phyloP scores from a whole-genome alignment of 805 yeast species.

The Kurtzmaniella cleridarum region DNA sequence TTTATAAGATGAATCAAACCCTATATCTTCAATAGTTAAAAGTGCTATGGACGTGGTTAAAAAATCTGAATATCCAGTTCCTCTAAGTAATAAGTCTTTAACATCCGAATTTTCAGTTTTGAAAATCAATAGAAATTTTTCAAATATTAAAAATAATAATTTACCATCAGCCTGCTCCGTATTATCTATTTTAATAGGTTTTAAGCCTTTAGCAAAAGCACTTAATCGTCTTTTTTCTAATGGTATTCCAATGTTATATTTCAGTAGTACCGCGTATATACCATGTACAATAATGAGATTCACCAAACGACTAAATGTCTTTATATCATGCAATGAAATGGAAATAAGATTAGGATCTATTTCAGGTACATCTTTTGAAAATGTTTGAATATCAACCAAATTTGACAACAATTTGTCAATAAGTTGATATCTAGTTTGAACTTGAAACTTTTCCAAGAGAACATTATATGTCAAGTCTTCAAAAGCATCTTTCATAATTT shows the following conservation, averaged over 20 bases:
- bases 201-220: conserved; percentile 32
- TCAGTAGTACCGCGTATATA: conserved; percentile 56
- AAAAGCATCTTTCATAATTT: conserved; percentile 16
- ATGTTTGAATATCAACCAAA: conserved; percentile 34
- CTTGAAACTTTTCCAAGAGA: conserved; percentile 8
- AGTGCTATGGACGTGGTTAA: conserved; percentile 45
- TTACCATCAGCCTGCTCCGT: conserved; percentile 9
- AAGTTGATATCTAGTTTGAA: conserved; percentile 11
- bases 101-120: conserved; percentile 40
- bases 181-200: conserved; percentile 17
- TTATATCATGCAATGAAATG: conserved; percentile 83
- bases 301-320: conserved; percentile 58
- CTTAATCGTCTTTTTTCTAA: conserved; percentile 53
- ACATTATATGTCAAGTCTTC: conserved; percentile 16
- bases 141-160: conserved; percentile 24
- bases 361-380: conserved; percentile 18
- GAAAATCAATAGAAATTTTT: conserved; percentile 29
- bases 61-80: conserved; percentile 63
- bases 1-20: conserved; percentile 7
- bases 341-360: conserved; percentile 36
- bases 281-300: conserved; percentile 67
- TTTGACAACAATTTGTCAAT: conserved; percentile 30
- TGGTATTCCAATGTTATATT: conserved; percentile 56
- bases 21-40: conserved; percentile 26
- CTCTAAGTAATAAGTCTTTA: conserved; percentile 49